Evolutionary conservation across 257 asterid genomes (phyloP).

Genomic region (Nicotiana obtusifolia): DNA sequence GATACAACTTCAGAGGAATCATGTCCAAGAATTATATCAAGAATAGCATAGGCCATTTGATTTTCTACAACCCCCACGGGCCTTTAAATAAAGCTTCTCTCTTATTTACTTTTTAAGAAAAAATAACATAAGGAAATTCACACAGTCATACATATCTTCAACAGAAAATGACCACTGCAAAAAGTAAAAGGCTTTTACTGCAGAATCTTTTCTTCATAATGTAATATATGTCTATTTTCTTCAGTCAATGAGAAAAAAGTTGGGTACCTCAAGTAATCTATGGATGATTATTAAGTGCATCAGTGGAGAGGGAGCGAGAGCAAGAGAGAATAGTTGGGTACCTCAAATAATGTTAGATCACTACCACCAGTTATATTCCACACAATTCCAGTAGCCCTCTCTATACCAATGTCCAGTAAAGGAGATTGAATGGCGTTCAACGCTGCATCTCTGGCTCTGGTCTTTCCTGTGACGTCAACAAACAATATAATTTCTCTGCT

Average conservation of each 20-base stretch:
- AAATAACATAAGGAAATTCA: background rate
- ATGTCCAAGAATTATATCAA: too few relatives aligned
- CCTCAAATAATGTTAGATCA: constrained; percentile 92
- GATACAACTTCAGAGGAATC: background rate
- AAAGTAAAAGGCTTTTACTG: background rate
- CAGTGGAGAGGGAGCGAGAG: background rate
- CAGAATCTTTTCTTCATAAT: background rate
- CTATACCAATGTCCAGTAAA: constrained; percentile 79
- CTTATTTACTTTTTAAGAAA: background rate
- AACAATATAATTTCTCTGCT: constrained; percentile 13
- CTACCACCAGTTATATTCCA: constrained; percentile 97
- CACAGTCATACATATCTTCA: background rate
- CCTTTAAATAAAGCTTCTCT: background rate
- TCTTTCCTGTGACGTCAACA: constrained; percentile 55
- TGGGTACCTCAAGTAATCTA: background rate
- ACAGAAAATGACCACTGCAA: background rate
- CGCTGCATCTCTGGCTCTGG: constrained; percentile 94
- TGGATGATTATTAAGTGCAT: background rate
- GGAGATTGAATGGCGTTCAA: constrained; percentile 89
- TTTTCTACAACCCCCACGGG: background rate
- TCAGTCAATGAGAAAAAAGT: background rate
- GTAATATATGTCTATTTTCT: background rate
- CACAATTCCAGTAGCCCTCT: constrained; percentile 95
- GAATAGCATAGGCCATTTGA: background rate
- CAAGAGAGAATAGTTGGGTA: constrained; percentile 20